Percentiles rank a stretch among this genome's conserved stretches.
Conservation (phyloP, 441 rosid species). For the Gossypium gossypioides region DNA sequence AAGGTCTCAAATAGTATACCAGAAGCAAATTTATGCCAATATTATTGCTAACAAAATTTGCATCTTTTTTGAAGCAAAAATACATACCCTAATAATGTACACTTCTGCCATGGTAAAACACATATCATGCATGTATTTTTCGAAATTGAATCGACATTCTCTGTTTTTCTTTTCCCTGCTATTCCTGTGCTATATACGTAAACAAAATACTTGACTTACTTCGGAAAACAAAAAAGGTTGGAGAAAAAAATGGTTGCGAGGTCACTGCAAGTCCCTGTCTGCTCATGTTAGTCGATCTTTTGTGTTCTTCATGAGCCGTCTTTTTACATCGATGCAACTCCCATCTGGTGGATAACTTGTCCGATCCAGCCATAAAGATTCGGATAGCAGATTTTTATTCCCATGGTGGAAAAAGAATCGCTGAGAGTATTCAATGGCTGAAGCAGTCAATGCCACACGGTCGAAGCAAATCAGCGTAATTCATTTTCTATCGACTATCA, state of each 20-base stretch:
- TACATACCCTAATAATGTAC: slow-evolving; percentile 54
- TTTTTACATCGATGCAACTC: slow-evolving; percentile 17
- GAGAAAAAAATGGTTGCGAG: slow-evolving; percentile 26
- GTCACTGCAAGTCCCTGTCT: slow-evolving; percentile 8
- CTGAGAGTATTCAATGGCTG: slow-evolving; percentile 25
- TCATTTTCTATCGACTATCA: slow-evolving; percentile 17
- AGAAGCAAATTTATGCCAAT: slow-evolving; percentile 1
- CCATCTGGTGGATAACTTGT: slow-evolving; percentile 22
- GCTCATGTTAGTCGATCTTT: slow-evolving; percentile 26
- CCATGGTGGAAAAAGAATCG: slow-evolving; percentile 34
- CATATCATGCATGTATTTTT: slow-evolving; percentile 24
- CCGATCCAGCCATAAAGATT: slow-evolving; percentile 20
- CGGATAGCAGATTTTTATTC: slow-evolving; percentile 22
- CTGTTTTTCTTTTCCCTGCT: slow-evolving; percentile 10
- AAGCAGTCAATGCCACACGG: slow-evolving; percentile 18
- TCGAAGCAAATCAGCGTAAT: slow-evolving; percentile 17
- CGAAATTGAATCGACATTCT: slow-evolving; percentile 20
- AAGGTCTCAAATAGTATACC: background rate
- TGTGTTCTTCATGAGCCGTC: slow-evolving; percentile 30
- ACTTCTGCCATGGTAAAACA: slow-evolving; percentile 26
- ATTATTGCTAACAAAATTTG: slow-evolving; percentile 9
- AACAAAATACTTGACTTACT: slow-evolving; percentile 25
- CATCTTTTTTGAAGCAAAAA: slow-evolving; percentile 13
- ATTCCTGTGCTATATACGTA: slow-evolving; percentile 41
- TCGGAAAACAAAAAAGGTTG: background rate